These are phyloP conservation scores for Apiotrichum montevideense DNA, from an alignment of 1,284 basidiomycete species.

Conservation along the genomic window DNA sequence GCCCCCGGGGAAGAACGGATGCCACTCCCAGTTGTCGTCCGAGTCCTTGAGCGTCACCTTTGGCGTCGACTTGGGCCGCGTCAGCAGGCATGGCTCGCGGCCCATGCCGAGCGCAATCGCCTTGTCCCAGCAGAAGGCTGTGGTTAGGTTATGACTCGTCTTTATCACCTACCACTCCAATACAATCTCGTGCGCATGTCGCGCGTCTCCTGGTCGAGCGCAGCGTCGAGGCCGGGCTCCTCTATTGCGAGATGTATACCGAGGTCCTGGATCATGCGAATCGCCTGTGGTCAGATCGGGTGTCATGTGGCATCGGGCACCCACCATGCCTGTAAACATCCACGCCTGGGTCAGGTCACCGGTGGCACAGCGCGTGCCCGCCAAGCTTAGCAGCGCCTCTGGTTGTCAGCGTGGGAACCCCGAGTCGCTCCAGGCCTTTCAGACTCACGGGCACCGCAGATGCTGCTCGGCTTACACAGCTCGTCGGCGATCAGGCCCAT, in stretches of 20 bases:
- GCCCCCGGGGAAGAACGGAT: constrained; percentile 8
- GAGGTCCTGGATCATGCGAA: constrained; percentile 16
- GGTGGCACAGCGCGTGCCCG: constrained; percentile 17
- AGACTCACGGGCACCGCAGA: constrained; percentile 12
- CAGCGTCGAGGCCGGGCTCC: constrained; percentile 17
- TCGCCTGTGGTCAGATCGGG: constrained; percentile 2
- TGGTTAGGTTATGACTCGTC: background rate
- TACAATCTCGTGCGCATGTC: constrained; percentile 19
- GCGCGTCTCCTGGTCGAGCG: constrained; percentile 18
- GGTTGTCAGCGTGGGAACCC: background rate
- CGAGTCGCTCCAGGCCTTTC: background rate
- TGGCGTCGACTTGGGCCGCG: constrained; percentile 7
- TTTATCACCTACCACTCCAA: constrained; percentile 9
- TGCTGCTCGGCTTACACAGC: constrained; percentile 15
- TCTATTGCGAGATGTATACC: constrained; percentile 24
- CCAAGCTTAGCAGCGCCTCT: constrained; percentile 18
- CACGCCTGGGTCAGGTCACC: constrained; percentile 23
- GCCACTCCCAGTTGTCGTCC: constrained; percentile 17
- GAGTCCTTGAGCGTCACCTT: constrained; percentile 6
- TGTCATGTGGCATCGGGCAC: background rate
- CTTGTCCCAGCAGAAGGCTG: constrained; percentile 21
- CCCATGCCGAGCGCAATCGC: constrained; percentile 18
- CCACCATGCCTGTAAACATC: constrained; percentile 22
- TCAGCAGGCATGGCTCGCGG: constrained; percentile 16
- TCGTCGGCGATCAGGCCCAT: constrained; percentile 20